Percentiles rank a stretch among this genome's conserved stretches.
phyloP scores from a whole-genome alignment of 192 early-diverging fungal species.

The Ambispora gerdemannii region DNA sequence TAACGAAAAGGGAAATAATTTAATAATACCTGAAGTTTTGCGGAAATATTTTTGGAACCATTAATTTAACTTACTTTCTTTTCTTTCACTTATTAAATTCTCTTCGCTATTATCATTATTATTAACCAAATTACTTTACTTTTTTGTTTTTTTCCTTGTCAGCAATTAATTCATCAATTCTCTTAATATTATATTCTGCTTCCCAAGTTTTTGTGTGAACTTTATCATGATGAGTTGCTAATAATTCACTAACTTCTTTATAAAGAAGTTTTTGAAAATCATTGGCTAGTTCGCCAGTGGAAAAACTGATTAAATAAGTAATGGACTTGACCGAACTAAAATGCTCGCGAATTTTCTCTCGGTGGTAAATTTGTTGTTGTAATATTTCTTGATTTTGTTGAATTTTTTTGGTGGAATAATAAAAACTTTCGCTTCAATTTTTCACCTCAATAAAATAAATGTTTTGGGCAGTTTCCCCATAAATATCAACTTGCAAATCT shows the following conservation, averaged over 20 bases:
- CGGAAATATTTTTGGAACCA: slow-evolving; percentile 6
- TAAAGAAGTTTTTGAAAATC: slow-evolving; percentile 1
- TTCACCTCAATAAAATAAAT: slow-evolving; percentile 20
- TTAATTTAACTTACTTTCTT: no score
- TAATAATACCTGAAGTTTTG: background rate
- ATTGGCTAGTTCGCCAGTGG: slow-evolving; percentile 11
- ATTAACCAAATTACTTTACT: no score
- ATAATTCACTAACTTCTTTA: background rate
- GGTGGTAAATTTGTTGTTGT: background rate
- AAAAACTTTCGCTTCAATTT: slow-evolving; percentile 15
- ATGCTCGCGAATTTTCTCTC: background rate
- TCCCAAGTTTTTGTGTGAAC: slow-evolving; percentile 14
- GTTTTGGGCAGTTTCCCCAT: background rate
- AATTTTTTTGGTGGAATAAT: background rate
- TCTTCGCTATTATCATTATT: no score
- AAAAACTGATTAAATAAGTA: slow-evolving; percentile 14
- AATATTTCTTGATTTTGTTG: background rate
- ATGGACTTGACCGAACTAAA: background rate
- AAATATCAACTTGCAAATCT: slow-evolving; percentile 14
- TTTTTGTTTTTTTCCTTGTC: slow-evolving; percentile 9
- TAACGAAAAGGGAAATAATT: slow-evolving; percentile 9
- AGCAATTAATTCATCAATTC: slow-evolving; percentile 8
- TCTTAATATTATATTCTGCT: slow-evolving; percentile 11
- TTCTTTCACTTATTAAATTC: no score
- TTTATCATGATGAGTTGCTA: slow-evolving; percentile 11